Conservation (phyloP, 768 basidiomycete genomes). For the Trametes maxima region DNA sequence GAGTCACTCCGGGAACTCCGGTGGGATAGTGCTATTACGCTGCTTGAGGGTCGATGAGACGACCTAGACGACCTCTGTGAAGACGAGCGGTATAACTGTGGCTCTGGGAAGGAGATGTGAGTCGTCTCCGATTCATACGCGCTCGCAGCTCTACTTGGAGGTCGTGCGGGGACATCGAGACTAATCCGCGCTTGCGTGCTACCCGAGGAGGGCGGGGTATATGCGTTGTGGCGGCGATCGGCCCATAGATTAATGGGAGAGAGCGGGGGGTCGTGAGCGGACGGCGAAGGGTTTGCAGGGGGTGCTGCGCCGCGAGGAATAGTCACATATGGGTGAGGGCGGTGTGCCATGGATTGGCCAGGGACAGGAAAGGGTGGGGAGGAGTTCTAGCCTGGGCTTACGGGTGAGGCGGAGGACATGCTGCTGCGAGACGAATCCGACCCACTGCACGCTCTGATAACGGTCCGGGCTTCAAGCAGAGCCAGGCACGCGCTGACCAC, state of each 20-base stretch:
- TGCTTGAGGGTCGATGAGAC: conserved; percentile 15
- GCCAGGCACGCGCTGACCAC: conserved; percentile 8
- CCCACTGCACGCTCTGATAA: conserved; percentile 16
- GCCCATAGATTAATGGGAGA: conserved; percentile 41
- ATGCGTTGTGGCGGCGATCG: conserved; percentile 19
- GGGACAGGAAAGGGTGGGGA: conserved; percentile 17
- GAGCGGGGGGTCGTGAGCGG: conserved; percentile 35
- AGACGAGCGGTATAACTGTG: conserved; percentile 30
- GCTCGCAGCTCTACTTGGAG: conserved; percentile 43
- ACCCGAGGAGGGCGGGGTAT: conserved; percentile 19
- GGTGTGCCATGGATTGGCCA: conserved; percentile 25
- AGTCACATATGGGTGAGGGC: conserved; percentile 33
- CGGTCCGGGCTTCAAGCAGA: conserved; percentile 14
- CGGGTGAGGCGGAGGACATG: conserved; percentile 1
- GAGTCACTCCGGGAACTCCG: conserved; percentile 32
- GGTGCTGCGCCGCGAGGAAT: conserved; percentile 42
- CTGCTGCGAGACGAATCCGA: conserved; percentile 1
- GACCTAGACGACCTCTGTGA: conserved; percentile 27
- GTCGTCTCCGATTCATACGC: conserved; percentile 33
- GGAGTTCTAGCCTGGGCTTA: background rate
- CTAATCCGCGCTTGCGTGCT: conserved; percentile 25
- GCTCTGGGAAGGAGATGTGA: conserved; percentile 31
- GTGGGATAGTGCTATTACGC: conserved; percentile 18
- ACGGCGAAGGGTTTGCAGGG: conserved; percentile 36
- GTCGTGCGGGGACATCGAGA: conserved; percentile 31